phyloP scores from a whole-genome alignment of 2,329 filamentous ascomycete genomes.

The Verticillium tricorpus region DNA sequence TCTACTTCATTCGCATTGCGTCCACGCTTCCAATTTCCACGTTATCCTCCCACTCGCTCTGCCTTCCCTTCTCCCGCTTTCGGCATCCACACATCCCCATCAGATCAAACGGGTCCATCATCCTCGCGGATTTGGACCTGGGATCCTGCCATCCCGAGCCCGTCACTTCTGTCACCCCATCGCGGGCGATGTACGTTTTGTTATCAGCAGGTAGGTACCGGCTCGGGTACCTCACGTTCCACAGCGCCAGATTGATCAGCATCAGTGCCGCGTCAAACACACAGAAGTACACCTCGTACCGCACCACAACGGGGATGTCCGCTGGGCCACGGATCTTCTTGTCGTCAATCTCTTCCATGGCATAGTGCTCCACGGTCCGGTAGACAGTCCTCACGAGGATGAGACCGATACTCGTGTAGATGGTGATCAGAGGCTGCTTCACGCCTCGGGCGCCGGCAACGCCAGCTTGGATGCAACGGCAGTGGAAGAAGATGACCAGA shows the following conservation, averaged over 20 bases:
- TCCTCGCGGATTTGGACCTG: background rate
- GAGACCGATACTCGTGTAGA: slow-evolving; percentile 38
- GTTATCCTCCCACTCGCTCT: background rate
- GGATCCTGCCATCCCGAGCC: background rate
- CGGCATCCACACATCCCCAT: background rate
- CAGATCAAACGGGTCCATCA: background rate
- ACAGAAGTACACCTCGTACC: slow-evolving; percentile 56
- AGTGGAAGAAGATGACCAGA: slow-evolving; percentile 41
- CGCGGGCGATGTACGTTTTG: slow-evolving; percentile 43
- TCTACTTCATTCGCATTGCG: background rate
- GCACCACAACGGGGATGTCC: slow-evolving; percentile 35
- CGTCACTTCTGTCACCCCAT: slow-evolving; percentile 28
- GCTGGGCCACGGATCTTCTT: slow-evolving; percentile 16
- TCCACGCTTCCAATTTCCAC: background rate
- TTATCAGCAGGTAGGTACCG: slow-evolving; percentile 42
- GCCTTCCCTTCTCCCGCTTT: background rate
- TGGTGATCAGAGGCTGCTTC: slow-evolving; percentile 23
- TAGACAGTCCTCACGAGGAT: slow-evolving; percentile 46
- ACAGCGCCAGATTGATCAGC: slow-evolving; percentile 43
- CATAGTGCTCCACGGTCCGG: slow-evolving; percentile 42
- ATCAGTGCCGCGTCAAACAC: slow-evolving; percentile 52
- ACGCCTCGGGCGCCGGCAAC: slow-evolving; percentile 12
- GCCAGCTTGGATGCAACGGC: slow-evolving; percentile 20
- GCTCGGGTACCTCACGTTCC: slow-evolving; percentile 47
- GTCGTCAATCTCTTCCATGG: slow-evolving; percentile 8